Percentiles rank a stretch among this genome's conserved stretches.
Evolutionary conservation across 2,329 filamentous ascomycete genomes (phyloP).

Genomic region (Penicillium sp.): DNA sequence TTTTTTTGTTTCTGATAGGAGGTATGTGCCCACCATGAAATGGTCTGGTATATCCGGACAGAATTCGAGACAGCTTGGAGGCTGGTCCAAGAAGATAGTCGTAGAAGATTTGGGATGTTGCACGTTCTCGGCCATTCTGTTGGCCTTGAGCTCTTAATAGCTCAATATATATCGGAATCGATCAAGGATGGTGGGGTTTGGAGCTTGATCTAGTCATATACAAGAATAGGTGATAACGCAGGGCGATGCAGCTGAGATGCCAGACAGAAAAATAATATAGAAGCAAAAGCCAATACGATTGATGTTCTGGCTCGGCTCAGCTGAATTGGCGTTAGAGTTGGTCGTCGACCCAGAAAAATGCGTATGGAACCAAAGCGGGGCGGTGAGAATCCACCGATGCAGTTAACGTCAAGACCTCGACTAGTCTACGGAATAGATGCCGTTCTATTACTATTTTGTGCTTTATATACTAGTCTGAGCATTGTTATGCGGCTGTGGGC

Average conservation of each 20-base stretch:
- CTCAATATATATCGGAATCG: not conserved
- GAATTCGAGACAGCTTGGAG: conserved; percentile 45
- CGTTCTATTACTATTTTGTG: too few species aligned
- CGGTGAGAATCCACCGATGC: conserved; percentile 8
- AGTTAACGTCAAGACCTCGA: not conserved
- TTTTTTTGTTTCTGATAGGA: conserved; percentile 48
- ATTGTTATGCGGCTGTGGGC: too few species aligned
- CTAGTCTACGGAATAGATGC: not conserved
- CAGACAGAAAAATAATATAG: not conserved
- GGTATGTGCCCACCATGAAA: conserved; percentile 81
- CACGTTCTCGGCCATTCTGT: conserved; percentile 13
- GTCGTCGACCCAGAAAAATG: conserved; percentile 1
- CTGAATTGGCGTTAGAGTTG: not conserved
- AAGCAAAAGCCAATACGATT: not conserved
- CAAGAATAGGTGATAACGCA: not conserved
- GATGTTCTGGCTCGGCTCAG: not conserved
- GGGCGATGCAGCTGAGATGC: not conserved
- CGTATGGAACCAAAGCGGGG: conserved; percentile 2
- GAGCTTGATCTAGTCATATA: not conserved
- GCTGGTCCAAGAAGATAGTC: conserved; percentile 40
- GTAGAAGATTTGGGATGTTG: conserved; percentile 30
- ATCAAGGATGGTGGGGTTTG: not conserved
- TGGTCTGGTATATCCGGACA: conserved; percentile 51
- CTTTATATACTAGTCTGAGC: too few species aligned
- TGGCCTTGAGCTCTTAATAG: not conserved